These are phyloP conservation scores for Trichoderma hamatum DNA, from an alignment of 2,329 filamentous ascomycete genomes.

Conservation along the genomic window DNA sequence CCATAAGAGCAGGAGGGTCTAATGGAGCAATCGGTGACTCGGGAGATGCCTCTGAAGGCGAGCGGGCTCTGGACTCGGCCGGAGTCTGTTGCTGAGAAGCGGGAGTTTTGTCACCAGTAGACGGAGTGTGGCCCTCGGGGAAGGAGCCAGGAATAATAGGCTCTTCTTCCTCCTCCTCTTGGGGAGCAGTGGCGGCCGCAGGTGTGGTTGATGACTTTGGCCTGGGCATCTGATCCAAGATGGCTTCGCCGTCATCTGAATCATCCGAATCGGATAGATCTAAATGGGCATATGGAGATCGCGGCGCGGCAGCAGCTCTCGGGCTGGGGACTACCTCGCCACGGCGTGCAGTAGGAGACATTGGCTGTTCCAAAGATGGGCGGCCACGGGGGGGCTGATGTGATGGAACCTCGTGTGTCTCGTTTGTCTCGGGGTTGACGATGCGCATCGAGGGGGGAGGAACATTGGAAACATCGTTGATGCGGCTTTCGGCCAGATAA, in stretches of 20 bases:
- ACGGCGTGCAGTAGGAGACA: constrained; percentile 38
- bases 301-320: constrained; percentile 45
- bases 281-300: constrained; percentile 59
- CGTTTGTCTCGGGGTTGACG: constrained; percentile 57
- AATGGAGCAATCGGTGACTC: constrained; percentile 41
- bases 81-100: constrained; percentile 30
- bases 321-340: constrained; percentile 50
- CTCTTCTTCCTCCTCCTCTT: constrained; percentile 34
- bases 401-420: constrained; percentile 44
- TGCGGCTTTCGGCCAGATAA: constrained; percentile 48
- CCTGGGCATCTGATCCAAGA: constrained; percentile 36
- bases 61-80: constrained; percentile 32
- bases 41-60: constrained; percentile 10
- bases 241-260: constrained; percentile 51
- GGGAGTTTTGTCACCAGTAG: constrained; percentile 40
- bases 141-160: constrained; percentile 46
- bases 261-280: constrained; percentile 73
- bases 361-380: constrained; percentile 38
- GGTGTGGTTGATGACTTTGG: constrained; percentile 24
- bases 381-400: constrained; percentile 34
- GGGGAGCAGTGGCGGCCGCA: constrained; percentile 28
- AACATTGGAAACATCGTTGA: constrained; percentile 59
- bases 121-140: constrained; percentile 46
- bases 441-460: constrained; percentile 61
- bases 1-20: constrained; percentile 68